Conservation (phyloP, 495 filamentous ascomycete species). For the Xylaria nigripes region DNA sequence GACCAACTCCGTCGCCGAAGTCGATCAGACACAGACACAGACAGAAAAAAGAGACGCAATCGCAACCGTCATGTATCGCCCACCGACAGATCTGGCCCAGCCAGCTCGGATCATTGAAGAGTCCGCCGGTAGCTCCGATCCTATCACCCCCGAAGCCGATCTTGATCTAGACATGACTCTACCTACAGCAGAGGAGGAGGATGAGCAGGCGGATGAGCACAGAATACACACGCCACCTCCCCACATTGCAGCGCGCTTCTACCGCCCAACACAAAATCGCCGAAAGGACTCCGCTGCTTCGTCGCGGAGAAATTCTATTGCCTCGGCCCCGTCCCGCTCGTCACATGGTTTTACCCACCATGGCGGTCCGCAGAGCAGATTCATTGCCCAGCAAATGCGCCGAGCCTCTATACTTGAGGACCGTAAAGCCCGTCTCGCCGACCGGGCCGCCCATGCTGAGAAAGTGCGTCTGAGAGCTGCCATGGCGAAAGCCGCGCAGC, state of each 20-base stretch:
- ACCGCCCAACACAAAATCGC: slow-evolving; percentile 57
- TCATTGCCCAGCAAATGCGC: slow-evolving; percentile 83
- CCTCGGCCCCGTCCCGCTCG: slow-evolving; percentile 67
- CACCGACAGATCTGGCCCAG: slow-evolving; percentile 37
- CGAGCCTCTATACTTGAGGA: slow-evolving; percentile 86
- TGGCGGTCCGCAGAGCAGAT: slow-evolving; percentile 63
- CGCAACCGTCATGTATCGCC: slow-evolving; percentile 33
- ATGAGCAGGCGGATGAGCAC: slow-evolving; percentile 7
- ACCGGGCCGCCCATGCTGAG: slow-evolving; percentile 89
- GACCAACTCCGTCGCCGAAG: not conserved
- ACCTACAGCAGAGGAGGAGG: slow-evolving; percentile 30
- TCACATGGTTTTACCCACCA: slow-evolving; percentile 52
- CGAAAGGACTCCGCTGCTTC: slow-evolving; percentile 80
- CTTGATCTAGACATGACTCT: slow-evolving; percentile 29
- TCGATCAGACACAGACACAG: not conserved
- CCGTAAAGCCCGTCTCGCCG: slow-evolving; percentile 86
- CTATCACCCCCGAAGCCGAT: slow-evolving; percentile 23
- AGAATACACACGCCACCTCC: slow-evolving; percentile 60
- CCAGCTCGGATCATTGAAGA: slow-evolving; percentile 39
- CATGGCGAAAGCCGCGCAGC: slow-evolving; percentile 68
- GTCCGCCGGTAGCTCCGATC: slow-evolving; percentile 31
- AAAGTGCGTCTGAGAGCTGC: slow-evolving; percentile 89
- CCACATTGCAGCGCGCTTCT: slow-evolving; percentile 81
- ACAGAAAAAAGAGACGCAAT: slow-evolving; percentile 1
- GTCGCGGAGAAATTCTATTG: slow-evolving; percentile 82